Evolutionary conservation across 257 asterid genomes (phyloP).

Genomic region (Lycium barbarum): DNA sequence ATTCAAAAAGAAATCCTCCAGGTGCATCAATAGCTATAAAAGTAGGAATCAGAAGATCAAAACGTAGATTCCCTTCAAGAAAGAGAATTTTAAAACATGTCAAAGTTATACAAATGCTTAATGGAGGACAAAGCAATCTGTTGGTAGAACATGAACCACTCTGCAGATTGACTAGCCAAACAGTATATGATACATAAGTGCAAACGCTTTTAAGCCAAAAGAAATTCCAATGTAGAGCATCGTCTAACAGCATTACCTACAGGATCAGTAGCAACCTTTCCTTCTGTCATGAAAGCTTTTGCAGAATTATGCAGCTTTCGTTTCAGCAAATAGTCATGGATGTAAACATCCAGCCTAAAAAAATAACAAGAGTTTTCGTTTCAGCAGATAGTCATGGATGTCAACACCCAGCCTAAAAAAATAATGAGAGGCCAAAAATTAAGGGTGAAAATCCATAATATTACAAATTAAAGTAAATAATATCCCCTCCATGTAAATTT

Average conservation of each 20-base stretch:
- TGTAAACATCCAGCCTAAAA: constrained; percentile 98
- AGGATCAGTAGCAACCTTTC: constrained; percentile 98
- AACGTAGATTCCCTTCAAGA: constrained; percentile 18
- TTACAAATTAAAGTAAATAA: background rate
- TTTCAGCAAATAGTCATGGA: constrained; percentile 93
- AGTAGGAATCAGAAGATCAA: background rate
- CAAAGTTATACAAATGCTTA: background rate
- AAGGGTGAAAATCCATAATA: background rate
- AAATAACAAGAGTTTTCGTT: constrained; percentile 59
- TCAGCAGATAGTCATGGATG: constrained; percentile 93
- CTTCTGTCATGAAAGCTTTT: constrained; percentile 97
- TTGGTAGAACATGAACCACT: background rate
- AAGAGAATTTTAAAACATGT: background rate
- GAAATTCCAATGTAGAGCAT: background rate
- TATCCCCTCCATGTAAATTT: background rate
- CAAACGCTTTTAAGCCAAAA: background rate
- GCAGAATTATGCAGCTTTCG: constrained; percentile 89
- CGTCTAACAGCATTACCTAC: constrained; percentile 66
- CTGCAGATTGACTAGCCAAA: constrained; percentile 3
- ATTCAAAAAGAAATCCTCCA: constrained; percentile 97
- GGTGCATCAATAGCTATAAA: constrained; percentile 97
- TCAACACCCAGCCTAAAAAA: constrained; percentile 94
- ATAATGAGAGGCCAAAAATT: background rate
- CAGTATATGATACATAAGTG: background rate
- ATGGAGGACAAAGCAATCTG: background rate